Evolutionary conservation across 2,329 filamentous ascomycete genomes (phyloP).

Genomic region (Fusarium sacchari): DNA sequence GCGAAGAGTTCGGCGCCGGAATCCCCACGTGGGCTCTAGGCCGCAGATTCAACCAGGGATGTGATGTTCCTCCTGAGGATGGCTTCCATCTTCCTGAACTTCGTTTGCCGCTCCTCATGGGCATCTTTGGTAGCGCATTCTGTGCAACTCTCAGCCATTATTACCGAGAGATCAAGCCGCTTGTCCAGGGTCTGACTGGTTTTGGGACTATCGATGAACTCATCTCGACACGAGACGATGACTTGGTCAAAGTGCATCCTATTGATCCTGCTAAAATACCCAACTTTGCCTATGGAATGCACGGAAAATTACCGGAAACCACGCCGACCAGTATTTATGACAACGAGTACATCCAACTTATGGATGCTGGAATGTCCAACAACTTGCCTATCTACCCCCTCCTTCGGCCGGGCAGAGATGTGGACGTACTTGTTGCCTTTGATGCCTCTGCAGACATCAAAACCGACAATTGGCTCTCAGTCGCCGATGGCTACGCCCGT

Average conservation of each 20-base stretch:
- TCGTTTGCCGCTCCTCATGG: slow-evolving; percentile 84
- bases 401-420: slow-evolving; percentile 84
- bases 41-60: slow-evolving; percentile 79
- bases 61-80: slow-evolving; percentile 61
- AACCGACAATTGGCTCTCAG: slow-evolving; percentile 95
- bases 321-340: slow-evolving; percentile 81
- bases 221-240: slow-evolving; percentile 83
- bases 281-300: slow-evolving; percentile 88
- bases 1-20: slow-evolving; percentile 88
- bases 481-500: slow-evolving; percentile 90
- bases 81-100: slow-evolving; percentile 83
- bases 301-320: slow-evolving; percentile 76
- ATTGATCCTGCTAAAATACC: slow-evolving; percentile 92
- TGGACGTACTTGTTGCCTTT: slow-evolving; percentile 92
- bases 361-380: slow-evolving; percentile 99
- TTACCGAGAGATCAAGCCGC: slow-evolving; percentile 89
- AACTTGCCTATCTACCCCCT: slow-evolving; percentile 96
- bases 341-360: slow-evolving; percentile 78
- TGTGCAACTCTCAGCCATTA: slow-evolving; percentile 96
- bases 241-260: slow-evolving; percentile 91
- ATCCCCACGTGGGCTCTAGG: slow-evolving; percentile 96
- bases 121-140: slow-evolving; percentile 96
- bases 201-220: slow-evolving; percentile 82
- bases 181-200: slow-evolving; percentile 78
- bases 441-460: slow-evolving; percentile 94